Evolutionary conservation across 371 early-diverging fungal genomes (phyloP).

Genomic region (Blyttiomyces sp.): DNA sequence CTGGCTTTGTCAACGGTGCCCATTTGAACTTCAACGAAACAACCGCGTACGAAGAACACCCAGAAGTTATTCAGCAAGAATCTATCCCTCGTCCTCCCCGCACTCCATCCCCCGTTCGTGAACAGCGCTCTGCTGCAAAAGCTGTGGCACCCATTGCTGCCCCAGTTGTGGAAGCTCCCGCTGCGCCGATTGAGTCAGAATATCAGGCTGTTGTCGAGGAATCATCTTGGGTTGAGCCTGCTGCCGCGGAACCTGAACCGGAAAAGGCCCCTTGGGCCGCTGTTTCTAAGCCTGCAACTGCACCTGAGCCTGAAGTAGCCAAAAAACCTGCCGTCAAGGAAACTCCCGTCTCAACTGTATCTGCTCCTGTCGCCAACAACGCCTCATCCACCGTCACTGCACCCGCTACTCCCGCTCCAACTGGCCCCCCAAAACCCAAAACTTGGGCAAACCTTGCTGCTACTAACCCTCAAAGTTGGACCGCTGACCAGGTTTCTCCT

Average conservation of each 20-base stretch:
- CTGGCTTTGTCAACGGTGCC: not conserved
- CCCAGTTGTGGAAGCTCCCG: too few relatives aligned
- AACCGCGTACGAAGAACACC: conserved; percentile 20
- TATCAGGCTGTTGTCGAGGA: not conserved
- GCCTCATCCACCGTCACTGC: conserved; percentile 3
- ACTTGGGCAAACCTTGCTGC: conserved; percentile 60
- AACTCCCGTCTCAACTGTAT: conserved; percentile 8
- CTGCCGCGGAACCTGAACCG: conserved; percentile 3
- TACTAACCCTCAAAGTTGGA: conserved; percentile 13
- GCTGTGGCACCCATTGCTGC: too few relatives aligned
- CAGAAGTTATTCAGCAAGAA: conserved; percentile 5
- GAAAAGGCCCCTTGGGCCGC: not conserved
- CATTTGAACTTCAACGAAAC: conserved; percentile 7
- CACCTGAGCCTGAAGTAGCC: conserved; percentile 5
- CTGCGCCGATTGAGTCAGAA: too few relatives aligned
- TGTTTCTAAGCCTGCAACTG: conserved; percentile 4
- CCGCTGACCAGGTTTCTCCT: conserved; percentile 13
- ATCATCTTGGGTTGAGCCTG: conserved; percentile 9
- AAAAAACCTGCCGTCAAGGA: conserved; percentile 5
- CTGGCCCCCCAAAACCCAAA: conserved; percentile 36
- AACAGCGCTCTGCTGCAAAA: not conserved
- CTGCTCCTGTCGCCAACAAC: not conserved
- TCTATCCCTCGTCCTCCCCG: not conserved
- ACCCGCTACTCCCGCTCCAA: conserved; percentile 20
- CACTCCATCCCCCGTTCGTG: not conserved